These are phyloP conservation scores for Penicillium goetzii DNA, from an alignment of 495 filamentous ascomycete species.

Conservation along the genomic window DNA sequence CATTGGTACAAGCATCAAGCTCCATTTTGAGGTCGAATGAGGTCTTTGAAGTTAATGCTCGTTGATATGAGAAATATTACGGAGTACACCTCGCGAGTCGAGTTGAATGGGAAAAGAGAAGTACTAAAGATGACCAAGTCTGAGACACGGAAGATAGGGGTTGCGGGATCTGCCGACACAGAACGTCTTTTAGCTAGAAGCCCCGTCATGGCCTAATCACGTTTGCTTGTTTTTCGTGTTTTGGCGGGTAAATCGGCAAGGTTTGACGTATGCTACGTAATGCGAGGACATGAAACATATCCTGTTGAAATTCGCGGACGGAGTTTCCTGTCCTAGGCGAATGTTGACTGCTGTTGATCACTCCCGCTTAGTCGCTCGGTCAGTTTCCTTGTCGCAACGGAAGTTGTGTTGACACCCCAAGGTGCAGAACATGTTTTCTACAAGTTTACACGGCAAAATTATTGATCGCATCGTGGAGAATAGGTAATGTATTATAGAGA, in stretches of 20 bases:
- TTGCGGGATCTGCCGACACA: neutral
- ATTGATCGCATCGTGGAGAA: no score
- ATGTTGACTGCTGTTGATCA: neutral
- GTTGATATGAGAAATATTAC: neutral
- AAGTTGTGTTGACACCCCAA: no score
- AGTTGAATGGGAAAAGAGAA: neutral
- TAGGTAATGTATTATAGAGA: no score
- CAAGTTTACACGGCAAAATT: no score
- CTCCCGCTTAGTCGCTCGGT: neutral
- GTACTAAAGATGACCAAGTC: neutral
- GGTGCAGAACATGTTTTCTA: no score
- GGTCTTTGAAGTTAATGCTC: neutral
- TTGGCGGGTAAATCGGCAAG: neutral
- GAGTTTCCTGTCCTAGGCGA: neutral
- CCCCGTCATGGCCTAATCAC: neutral
- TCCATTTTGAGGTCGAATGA: slow-evolving; percentile 14
- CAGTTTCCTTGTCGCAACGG: neutral
- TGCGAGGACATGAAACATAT: neutral
- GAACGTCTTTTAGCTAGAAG: neutral
- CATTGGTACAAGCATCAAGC: slow-evolving; percentile 28
- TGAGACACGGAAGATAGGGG: neutral
- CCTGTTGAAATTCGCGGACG: neutral
- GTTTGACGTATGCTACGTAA: neutral
- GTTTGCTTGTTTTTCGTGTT: neutral
- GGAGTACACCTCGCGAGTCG: neutral